Conservation (phyloP, 306 rosid genomes). For the Vicia villosa region DNA sequence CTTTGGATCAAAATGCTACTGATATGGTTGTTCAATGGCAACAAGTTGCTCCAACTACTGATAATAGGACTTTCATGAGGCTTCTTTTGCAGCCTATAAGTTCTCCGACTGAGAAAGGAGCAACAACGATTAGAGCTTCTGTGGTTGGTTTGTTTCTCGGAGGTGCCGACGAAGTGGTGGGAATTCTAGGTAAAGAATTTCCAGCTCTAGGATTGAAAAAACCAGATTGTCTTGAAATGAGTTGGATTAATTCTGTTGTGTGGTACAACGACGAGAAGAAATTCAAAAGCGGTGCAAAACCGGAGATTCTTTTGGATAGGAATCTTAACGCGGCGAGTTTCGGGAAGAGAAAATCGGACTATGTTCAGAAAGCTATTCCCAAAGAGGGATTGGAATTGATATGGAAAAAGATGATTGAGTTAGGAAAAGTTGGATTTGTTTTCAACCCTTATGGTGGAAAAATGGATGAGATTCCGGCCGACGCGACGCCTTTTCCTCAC, state of each 20-base stretch:
- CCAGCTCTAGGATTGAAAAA: constrained; percentile 38
- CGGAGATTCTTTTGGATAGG: constrained; percentile 37
- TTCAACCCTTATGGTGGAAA: too few relatives aligned
- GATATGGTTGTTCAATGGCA: constrained; percentile 51
- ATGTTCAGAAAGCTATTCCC: too few relatives aligned
- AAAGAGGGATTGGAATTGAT: too few relatives aligned
- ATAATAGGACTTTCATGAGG: constrained; percentile 44
- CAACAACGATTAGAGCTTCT: constrained; percentile 31
- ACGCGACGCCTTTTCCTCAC: too few relatives aligned
- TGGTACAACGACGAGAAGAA: constrained; percentile 34
- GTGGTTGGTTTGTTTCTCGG: constrained; percentile 47
- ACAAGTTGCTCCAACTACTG: constrained; percentile 44
- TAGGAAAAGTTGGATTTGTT: too few relatives aligned
- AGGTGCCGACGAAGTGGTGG: constrained; percentile 35
- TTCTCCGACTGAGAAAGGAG: constrained; percentile 19
- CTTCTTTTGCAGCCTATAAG: constrained; percentile 43
- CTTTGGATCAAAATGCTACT: constrained; percentile 42
- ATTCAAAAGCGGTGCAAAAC: constrained; percentile 29
- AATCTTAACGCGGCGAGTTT: constrained; percentile 31
- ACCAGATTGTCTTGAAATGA: constrained; percentile 35
- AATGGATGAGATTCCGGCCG: too few relatives aligned
- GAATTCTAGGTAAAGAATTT: constrained; percentile 36
- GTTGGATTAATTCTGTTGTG: constrained; percentile 48
- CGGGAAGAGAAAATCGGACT: constrained; percentile 46
- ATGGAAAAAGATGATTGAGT: too few relatives aligned